These are phyloP conservation scores for Hibiscus trionum DNA, from an alignment of 345 rosid species.

Conservation along the genomic window DNA sequence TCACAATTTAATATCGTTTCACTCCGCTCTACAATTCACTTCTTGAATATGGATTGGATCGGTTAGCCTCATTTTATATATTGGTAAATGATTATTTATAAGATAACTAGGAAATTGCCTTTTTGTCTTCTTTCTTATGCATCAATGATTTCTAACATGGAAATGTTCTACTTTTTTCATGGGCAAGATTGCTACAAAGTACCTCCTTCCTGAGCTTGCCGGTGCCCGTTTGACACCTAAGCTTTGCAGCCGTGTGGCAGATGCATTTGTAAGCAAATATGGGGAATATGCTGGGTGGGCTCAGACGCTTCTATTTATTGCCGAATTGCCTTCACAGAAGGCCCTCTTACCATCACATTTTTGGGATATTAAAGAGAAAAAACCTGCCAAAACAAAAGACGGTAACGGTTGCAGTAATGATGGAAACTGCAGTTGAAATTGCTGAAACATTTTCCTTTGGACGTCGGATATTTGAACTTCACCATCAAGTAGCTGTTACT, in stretches of 20 bases:
- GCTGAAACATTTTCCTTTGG: not conserved
- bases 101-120: not conserved
- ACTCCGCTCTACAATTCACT: not conserved
- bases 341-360: slow-evolving; percentile 48
- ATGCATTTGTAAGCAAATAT: slow-evolving; percentile 87
- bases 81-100: not conserved
- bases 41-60: not conserved
- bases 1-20: not conserved
- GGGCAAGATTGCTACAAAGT: slow-evolving; percentile 68
- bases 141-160: slow-evolving; percentile 15
- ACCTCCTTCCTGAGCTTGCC: slow-evolving; percentile 80
- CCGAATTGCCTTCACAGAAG: slow-evolving; percentile 83
- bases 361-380: slow-evolving; percentile 26
- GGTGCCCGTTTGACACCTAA: slow-evolving; percentile 65
- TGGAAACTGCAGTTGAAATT: slow-evolving; percentile 7
- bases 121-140: not conserved
- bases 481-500: not conserved
- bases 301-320: slow-evolving; percentile 81
- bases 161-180: slow-evolving; percentile 16
- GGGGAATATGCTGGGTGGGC: slow-evolving; percentile 98
- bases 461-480: not conserved
- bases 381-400: slow-evolving; percentile 21
- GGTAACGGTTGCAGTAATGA: slow-evolving; percentile 9
- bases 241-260: slow-evolving; percentile 63
- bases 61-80: not conserved